A percentile compares a stretch with the other conserved stretches of the same genome.
Conservation (phyloP, 1,284 basidiomycete genomes). For the Sphagnurus paluster region DNA sequence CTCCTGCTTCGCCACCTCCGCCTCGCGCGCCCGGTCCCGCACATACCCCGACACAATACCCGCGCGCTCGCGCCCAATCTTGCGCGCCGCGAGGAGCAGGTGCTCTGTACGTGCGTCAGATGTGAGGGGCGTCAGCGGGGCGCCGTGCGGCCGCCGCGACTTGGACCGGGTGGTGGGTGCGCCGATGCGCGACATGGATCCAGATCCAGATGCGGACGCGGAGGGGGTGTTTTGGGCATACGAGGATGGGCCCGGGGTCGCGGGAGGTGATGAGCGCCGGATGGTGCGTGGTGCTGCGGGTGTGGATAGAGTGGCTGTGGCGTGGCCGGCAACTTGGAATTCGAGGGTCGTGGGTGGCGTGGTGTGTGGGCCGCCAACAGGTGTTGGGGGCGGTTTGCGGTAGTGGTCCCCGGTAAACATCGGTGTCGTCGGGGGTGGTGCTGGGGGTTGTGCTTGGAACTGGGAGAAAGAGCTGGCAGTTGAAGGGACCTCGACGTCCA, state of each 20-base stretch:
- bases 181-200: slow-evolving; percentile 1
- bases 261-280: slow-evolving; percentile 3
- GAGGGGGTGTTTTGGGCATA: slow-evolving; percentile 1
- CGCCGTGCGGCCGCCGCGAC: slow-evolving; percentile 6
- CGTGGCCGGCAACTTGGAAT: slow-evolving; percentile 15
- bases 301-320: background rate
- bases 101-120: slow-evolving; percentile 63
- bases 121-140: slow-evolving; percentile 29
- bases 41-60: slow-evolving; percentile 43
- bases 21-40: slow-evolving; percentile 29
- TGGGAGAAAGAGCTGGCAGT: slow-evolving; percentile 19
- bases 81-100: slow-evolving; percentile 57
- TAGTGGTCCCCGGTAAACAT: slow-evolving; percentile 24
- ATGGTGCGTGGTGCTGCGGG: slow-evolving; percentile 8
- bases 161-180: slow-evolving; percentile 6
- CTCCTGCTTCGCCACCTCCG: slow-evolving; percentile 34
- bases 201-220: slow-evolving; percentile 1
- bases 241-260: background rate
- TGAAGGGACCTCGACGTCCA: slow-evolving; percentile 9
- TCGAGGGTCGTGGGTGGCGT: slow-evolving; percentile 21
- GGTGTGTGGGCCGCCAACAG: slow-evolving; percentile 17
- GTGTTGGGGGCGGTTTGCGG: slow-evolving; percentile 17
- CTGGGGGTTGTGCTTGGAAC: slow-evolving; percentile 18
- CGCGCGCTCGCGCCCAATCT: slow-evolving; percentile 53
- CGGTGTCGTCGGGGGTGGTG: slow-evolving; percentile 7